Conservation (phyloP, 192 early-diverging fungal genomes). For the Gonapodya prolifera region DNA sequence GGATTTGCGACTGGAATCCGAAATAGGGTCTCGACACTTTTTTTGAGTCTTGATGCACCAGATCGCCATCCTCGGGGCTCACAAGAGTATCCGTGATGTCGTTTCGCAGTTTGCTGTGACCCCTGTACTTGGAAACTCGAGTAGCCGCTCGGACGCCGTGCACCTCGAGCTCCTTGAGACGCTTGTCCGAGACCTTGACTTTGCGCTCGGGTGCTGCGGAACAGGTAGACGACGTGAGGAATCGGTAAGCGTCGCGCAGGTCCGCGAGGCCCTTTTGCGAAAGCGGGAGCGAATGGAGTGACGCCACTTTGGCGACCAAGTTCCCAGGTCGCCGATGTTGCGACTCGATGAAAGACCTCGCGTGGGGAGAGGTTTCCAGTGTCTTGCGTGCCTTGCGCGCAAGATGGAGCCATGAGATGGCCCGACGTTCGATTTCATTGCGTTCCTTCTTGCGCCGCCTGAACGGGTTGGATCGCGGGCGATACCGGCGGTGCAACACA, state of each 20-base stretch:
- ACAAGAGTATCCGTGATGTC: neutral
- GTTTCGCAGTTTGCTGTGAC: neutral
- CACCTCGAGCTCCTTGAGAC: neutral
- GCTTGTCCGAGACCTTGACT: neutral
- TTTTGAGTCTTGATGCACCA: neutral
- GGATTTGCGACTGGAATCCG: neutral
- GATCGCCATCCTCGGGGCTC: neutral
- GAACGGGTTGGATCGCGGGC: neutral
- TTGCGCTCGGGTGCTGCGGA: neutral
- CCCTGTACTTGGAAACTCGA: neutral
- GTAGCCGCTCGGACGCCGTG: neutral
- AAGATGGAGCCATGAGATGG: neutral
- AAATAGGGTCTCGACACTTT: neutral
- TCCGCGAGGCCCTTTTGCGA: neutral
- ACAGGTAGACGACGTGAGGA: neutral
- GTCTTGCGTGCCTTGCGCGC: neutral
- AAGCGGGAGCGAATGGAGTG: neutral
- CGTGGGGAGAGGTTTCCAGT: neutral
- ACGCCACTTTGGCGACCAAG: neutral
- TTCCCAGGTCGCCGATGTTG: neutral
- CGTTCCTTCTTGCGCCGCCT: neutral
- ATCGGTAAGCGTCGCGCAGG: neutral
- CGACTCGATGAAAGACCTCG: neutral
- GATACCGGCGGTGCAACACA: neutral
- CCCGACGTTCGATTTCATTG: neutral